A percentile compares a stretch with the other conserved stretches of the same genome.
Evolutionary conservation across 768 basidiomycete genomes (phyloP).

Genomic region (Hericium erinaceus): DNA sequence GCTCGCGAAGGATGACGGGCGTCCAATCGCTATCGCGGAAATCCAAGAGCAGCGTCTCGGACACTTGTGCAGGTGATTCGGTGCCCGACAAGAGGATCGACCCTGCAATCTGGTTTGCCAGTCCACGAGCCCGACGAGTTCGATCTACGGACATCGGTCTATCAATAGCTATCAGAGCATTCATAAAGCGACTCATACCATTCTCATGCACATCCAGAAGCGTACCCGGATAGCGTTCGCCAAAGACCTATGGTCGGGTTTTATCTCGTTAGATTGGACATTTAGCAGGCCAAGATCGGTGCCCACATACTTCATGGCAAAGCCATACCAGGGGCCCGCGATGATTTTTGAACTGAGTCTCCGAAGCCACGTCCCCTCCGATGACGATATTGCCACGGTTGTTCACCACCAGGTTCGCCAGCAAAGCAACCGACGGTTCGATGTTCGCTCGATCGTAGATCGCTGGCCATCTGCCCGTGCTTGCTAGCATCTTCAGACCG

Average conservation of each 20-base stretch:
- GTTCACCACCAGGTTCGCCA: constrained; percentile 5
- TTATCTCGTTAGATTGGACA: too few species aligned
- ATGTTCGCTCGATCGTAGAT: background rate
- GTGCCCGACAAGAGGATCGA: constrained; percentile 6
- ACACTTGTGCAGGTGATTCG: constrained; percentile 6
- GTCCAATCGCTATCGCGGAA: constrained; percentile 4
- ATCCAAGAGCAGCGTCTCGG: constrained; percentile 6
- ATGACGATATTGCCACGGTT: constrained; percentile 8
- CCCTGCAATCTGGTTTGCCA: constrained; percentile 3
- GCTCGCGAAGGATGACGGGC: constrained; percentile 1
- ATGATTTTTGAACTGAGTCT: constrained; percentile 1
- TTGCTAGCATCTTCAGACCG: constrained; percentile 3
- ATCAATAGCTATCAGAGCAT: background rate
- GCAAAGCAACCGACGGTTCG: constrained; percentile 4
- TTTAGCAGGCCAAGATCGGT: too few species aligned
- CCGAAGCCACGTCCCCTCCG: constrained; percentile 1
- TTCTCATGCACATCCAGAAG: constrained; percentile 4
- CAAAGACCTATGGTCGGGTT: background rate
- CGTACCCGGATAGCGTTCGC: constrained; percentile 6
- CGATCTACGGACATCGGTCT: background rate
- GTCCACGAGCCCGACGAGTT: constrained; percentile 3
- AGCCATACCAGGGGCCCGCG: constrained; percentile 4
- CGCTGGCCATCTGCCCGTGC: background rate
- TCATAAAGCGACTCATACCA: background rate
- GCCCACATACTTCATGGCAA: constrained; percentile 3